Percentiles rank a stretch among this genome's conserved stretches.
phyloP scores from a whole-genome alignment of 257 asterid genomes.

The Fraxinus americana region DNA sequence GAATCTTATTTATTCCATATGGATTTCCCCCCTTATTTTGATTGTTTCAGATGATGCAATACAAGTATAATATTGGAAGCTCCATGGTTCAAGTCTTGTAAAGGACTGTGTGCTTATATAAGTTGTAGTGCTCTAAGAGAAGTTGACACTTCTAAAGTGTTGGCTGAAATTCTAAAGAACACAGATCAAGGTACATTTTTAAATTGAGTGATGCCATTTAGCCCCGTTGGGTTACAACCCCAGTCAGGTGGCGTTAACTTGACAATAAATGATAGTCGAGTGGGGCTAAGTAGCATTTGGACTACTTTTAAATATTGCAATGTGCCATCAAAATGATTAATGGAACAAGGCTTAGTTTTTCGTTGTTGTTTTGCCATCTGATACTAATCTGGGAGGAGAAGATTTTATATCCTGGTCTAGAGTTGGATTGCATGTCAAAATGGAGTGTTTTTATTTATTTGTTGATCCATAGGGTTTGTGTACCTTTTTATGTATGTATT shows the following conservation, averaged over 20 bases:
- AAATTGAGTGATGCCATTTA: too few species aligned
- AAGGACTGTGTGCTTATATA: slow-evolving; percentile 84
- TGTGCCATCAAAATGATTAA: neutral
- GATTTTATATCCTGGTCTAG: slow-evolving; percentile 6
- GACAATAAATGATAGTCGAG: too few species aligned
- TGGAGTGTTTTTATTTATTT: slow-evolving; percentile 5
- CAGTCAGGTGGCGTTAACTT: too few species aligned
- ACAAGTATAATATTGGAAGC: slow-evolving; percentile 74
- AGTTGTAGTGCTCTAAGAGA: slow-evolving; percentile 83
- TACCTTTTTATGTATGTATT: neutral
- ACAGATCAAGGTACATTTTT: slow-evolving; percentile 45
- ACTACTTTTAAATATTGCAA: neutral
- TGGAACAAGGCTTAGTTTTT: neutral
- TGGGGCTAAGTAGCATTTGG: too few species aligned
- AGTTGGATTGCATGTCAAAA: slow-evolving; percentile 22
- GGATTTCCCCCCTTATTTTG: slow-evolving; percentile 4
- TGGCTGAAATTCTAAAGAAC: slow-evolving; percentile 54
- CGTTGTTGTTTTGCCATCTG: neutral
- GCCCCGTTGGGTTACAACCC: too few species aligned
- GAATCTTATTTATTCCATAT: slow-evolving; percentile 17
- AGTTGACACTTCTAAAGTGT: slow-evolving; percentile 74
- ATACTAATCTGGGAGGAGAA: neutral
- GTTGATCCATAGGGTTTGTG: neutral
- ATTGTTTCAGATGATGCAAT: slow-evolving; percentile 69
- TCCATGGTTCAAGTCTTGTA: slow-evolving; percentile 90